Percentiles rank a stretch among this genome's conserved stretches.
Evolutionary conservation across 768 basidiomycete species (phyloP).

Genomic region (Amanita brunnescens): DNA sequence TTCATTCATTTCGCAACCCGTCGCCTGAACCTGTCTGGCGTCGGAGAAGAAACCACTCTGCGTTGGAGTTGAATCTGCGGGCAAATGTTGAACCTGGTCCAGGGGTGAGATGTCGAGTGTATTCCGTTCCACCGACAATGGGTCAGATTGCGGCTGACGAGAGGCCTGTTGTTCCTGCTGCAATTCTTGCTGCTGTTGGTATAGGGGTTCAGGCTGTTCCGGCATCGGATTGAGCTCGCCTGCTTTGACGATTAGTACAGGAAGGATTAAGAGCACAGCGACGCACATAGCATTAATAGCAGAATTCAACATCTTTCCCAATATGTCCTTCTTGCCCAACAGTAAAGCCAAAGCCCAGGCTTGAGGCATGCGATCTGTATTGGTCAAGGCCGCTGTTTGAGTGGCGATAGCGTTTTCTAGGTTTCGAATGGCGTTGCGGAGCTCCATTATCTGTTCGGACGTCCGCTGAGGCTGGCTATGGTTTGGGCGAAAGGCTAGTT

Average conservation of each 20-base stretch:
- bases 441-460: slow-evolving; percentile 4
- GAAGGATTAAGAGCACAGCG: background rate
- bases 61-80: slow-evolving; percentile 11
- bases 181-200: slow-evolving; percentile 19
- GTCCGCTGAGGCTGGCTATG: background rate
- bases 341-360: background rate
- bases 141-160: background rate
- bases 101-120: slow-evolving; percentile 1
- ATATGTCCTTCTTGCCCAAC: background rate
- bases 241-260: background rate
- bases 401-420: background rate
- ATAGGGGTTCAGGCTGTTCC: slow-evolving; percentile 6
- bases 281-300: background rate
- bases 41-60: too few species aligned
- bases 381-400: background rate
- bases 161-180: slow-evolving; percentile 20
- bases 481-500: background rate
- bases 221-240: slow-evolving; percentile 2
- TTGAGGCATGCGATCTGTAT: slow-evolving; percentile 4
- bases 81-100: slow-evolving; percentile 14
- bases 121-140: slow-evolving; percentile 1
- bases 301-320: background rate
- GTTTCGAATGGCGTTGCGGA: slow-evolving; percentile 2
- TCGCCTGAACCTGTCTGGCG: too few species aligned
- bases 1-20: too few species aligned